These are phyloP conservation scores for Mycena capillaripes DNA, from an alignment of 768 basidiomycete species.

Conservation along the genomic window DNA sequence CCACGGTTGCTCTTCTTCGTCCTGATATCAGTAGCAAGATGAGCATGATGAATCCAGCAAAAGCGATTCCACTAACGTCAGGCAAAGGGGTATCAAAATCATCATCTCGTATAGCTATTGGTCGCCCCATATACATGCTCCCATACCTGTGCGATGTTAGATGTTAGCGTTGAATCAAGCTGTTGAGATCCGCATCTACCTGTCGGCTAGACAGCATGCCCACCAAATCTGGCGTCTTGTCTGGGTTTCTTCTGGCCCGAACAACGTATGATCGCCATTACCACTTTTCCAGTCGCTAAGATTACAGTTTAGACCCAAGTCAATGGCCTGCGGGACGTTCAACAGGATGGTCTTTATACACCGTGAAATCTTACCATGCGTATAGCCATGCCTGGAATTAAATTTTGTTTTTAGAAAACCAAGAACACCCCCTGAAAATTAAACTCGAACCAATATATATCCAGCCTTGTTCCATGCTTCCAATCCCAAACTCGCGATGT, in stretches of 20 bases:
- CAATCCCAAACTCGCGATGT: slow-evolving; percentile 89
- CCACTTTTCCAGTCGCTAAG: slow-evolving; percentile 81
- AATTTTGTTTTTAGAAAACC: no score
- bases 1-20: slow-evolving; percentile 72
- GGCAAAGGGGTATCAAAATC: slow-evolving; percentile 81
- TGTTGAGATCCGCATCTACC: slow-evolving; percentile 56
- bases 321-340: slow-evolving; percentile 70
- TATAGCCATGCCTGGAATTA: slow-evolving; percentile 78
- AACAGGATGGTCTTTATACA: slow-evolving; percentile 25
- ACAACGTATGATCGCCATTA: slow-evolving; percentile 63
- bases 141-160: slow-evolving; percentile 68
- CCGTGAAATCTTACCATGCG: slow-evolving; percentile 67
- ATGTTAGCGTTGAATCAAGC: slow-evolving; percentile 5
- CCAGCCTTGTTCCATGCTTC: slow-evolving; percentile 90
- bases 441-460: slow-evolving; percentile 87
- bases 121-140: slow-evolving; percentile 84
- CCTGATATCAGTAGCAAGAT: slow-evolving; percentile 52
- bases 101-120: slow-evolving; percentile 74
- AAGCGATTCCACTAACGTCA: slow-evolving; percentile 55
- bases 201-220: slow-evolving; percentile 78
- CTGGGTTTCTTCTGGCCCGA: slow-evolving; percentile 77
- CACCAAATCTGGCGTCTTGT: slow-evolving; percentile 86
- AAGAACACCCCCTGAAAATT: no score
- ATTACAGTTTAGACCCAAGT: slow-evolving; percentile 86
- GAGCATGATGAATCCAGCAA: neutral